Evolutionary conservation across 2,329 filamentous ascomycete genomes (phyloP), one percentile per base, ranked within the genome.

Genomic region (Ascochyta fabae): DNA sequence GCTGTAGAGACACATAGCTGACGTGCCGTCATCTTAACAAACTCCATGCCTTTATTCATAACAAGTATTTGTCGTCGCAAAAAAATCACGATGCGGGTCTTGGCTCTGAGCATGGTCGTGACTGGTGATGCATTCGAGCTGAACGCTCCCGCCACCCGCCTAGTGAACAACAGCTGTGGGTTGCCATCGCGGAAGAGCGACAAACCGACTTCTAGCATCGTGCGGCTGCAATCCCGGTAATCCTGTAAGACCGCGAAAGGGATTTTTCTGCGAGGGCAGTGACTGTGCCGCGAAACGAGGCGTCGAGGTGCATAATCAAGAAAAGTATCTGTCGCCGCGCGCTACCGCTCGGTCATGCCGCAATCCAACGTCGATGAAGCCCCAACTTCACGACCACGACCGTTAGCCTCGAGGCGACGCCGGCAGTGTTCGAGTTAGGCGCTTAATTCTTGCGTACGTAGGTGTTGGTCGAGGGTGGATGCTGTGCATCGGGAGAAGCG

Each of bases 121-220:
- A 59, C 63, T 62, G 56, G 60, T 62, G 61, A 57, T 62, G 59
- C 60, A 63, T 63, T 57, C 58, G 55, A 74, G 69, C 70, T 74
- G 71, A 70, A 60, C 45, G 49, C 43, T 60, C 42, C 41, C 46
- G 52, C 40, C 46, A 45, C 47, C 43, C 33, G 24, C 10, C 26
- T 39, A 51, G 38, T 24, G 24, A 31, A 47, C 47, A 16, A 53
- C 59, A 58, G 62, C 53, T 59, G 62, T 64, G 65, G 59, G 56
- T 67, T 59, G 64, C 64, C 56, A 52, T 69, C 55, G 60, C 59
- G 53, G 58, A 59, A 64, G 61, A 46, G 62, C 64, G 57, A 61
- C 56, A 55, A 51, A 48, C 59, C 53, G 49, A 62, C 61, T 55
- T 60, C 58, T 64, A 53, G 55, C 54, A 60, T 68, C 43, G 60